Evolutionary conservation across 2,329 filamentous ascomycete genomes (phyloP).

Genomic region (Aciculosporium take): DNA sequence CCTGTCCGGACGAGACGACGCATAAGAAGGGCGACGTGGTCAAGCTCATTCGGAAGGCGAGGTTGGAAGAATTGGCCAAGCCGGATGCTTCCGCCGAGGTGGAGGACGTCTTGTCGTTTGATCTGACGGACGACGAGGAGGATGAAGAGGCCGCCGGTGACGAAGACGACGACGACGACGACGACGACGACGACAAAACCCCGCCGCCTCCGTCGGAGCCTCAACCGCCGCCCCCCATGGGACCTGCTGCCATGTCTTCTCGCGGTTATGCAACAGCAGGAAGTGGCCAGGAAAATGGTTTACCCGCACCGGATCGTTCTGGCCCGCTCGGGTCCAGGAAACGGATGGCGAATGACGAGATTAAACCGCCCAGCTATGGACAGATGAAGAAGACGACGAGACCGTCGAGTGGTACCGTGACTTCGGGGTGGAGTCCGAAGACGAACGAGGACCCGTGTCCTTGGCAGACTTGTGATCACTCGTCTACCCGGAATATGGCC

Average conservation of each 20-base stretch:
- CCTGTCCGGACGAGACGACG: slow-evolving; percentile 58
- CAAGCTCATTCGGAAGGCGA: slow-evolving; percentile 80
- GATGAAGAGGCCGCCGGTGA: slow-evolving; percentile 10
- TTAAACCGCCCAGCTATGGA: slow-evolving; percentile 42
- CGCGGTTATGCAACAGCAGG: neutral
- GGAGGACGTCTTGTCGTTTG: slow-evolving; percentile 85
- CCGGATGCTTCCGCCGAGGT: slow-evolving; percentile 39
- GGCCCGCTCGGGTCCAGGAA: slow-evolving; percentile 52
- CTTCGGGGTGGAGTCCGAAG: slow-evolving; percentile 37
- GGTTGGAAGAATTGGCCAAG: slow-evolving; percentile 40
- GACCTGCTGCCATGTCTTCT: neutral
- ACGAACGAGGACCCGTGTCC: slow-evolving; percentile 36
- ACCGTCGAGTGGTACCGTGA: slow-evolving; percentile 33
- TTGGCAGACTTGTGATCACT: slow-evolving; percentile 47
- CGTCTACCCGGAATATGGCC: slow-evolving; percentile 35
- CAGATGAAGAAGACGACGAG: slow-evolving; percentile 37
- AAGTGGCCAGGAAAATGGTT: slow-evolving; percentile 10
- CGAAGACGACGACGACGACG: slow-evolving; percentile 27
- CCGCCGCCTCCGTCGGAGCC: slow-evolving; percentile 11
- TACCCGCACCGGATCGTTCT: slow-evolving; percentile 17
- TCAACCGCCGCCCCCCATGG: slow-evolving; percentile 6
- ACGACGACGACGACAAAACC: slow-evolving; percentile 7
- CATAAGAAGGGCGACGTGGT: slow-evolving; percentile 77
- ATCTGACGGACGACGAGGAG: slow-evolving; percentile 45
- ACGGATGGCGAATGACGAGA: slow-evolving; percentile 55